Evolutionary conservation across 1,284 basidiomycete species (phyloP), one percentile per base, ranked within the genome.

Genomic region (Marasmius fiardii): DNA sequence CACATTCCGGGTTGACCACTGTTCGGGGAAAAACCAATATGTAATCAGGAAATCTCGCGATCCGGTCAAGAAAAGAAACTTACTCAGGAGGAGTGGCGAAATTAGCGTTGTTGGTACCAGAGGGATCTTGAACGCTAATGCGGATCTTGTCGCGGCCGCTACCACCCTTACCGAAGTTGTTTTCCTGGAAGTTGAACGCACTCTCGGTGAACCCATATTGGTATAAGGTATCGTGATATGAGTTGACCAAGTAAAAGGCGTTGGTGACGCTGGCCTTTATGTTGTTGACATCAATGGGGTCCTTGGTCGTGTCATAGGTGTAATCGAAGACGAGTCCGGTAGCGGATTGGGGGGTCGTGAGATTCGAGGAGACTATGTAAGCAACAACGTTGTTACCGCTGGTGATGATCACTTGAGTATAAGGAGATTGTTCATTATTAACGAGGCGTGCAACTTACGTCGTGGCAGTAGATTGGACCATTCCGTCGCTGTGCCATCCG

Each of bases 241-340:
- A 86, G 65, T 86, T 81, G 55, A 73, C 70, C 39, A 79, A 53
- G 62, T 81, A 82, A 65, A 83, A 83, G 0, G 75, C 73, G 62
- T 83, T 82, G 3, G 70, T 71, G 21, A 74, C 67, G 0, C 79
- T 78, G 10, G 78, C 78, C 56, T 81, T 67, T 23, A 79, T 55
- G 64, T 83, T 77, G 0, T 53, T 55, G 2, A 60, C 57, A 0
- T 50, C 56, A 4, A 61, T 65, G 5, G 67, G 66, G 1, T 59
- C 59, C 1, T 54, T 35, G 23, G 65, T 71, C 18, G 71, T 65
- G 16, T 66, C 59, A 57, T 65, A 67, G 6, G 66, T 60, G 64
- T 71, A 79, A 63, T 71, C 63, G 67, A 78, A 80, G 26, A 35
- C 44, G 34, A 52, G 43, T 21, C 8, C 18, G 21, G 23, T 44